Conservation (phyloP, 495 filamentous ascomycete genomes). For the Pyrenula aspistea region DNA sequence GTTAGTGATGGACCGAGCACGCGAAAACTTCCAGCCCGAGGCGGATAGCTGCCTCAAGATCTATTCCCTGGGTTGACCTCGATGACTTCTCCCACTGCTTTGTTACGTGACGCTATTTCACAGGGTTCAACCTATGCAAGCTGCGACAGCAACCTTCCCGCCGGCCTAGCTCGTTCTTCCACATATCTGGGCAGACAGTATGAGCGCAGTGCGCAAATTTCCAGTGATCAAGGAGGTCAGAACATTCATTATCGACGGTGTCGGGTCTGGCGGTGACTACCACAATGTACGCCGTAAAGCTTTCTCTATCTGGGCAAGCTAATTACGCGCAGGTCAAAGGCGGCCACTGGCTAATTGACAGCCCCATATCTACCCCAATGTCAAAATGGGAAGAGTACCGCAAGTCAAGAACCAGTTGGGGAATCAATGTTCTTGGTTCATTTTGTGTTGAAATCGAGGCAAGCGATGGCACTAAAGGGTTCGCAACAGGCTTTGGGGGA, state of each 20-base stretch:
- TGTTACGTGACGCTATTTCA: no score
- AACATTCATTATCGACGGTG: conserved; percentile 73
- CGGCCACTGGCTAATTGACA: conserved; percentile 87
- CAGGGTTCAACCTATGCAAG: no score
- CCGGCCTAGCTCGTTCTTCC: no score
- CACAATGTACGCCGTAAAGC: conserved; percentile 57
- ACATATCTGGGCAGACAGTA: no score
- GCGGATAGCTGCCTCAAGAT: no score
- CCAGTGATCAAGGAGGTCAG: conserved; percentile 63
- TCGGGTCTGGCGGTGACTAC: conserved; percentile 84
- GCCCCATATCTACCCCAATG: conserved; percentile 84
- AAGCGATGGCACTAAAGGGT: conserved; percentile 78
- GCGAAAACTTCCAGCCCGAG: no score
- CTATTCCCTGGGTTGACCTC: no score
- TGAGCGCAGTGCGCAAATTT: conserved; percentile 24
- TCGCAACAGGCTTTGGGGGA: conserved; percentile 87
- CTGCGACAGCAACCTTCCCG: no score
- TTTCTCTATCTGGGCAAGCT: neutral
- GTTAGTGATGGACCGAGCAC: neutral
- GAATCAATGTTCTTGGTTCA: conserved; percentile 87
- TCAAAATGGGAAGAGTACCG: conserved; percentile 80
- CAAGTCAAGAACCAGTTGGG: conserved; percentile 79
- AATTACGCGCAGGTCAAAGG: conserved; percentile 47
- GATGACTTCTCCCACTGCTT: no score
- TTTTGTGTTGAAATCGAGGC: conserved; percentile 90